A percentile compares a stretch with the other conserved stretches of the same genome.
Conservation (phyloP, 2,329 filamentous ascomycete species). For the Pyricularia sp. region DNA sequence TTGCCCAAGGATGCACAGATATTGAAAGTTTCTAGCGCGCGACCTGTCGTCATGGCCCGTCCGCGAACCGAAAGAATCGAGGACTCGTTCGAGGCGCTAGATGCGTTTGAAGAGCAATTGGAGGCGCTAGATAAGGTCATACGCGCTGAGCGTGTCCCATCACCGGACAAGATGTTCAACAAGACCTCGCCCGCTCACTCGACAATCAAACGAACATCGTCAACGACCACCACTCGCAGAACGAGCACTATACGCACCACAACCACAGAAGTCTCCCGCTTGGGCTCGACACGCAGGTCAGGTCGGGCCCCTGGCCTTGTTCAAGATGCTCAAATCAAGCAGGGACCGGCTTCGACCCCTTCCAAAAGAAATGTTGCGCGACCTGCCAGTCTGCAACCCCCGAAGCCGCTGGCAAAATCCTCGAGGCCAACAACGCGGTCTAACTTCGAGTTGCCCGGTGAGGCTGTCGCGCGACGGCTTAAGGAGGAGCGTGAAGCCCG, state of each 20-base stretch:
- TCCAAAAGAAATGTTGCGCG: slow-evolving; percentile 20
- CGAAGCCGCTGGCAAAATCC: slow-evolving; percentile 39
- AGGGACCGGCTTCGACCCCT: slow-evolving; percentile 5
- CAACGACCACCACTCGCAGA: slow-evolving; percentile 12
- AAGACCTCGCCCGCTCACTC: slow-evolving; percentile 1
- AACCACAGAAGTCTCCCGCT: slow-evolving; percentile 20
- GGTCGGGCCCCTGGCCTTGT: slow-evolving; percentile 23
- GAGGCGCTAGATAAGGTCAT: slow-evolving; percentile 40
- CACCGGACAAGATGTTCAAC: slow-evolving; percentile 19
- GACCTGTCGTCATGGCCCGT: not conserved
- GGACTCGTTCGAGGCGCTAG: slow-evolving; percentile 54
- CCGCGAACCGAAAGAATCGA: slow-evolving; percentile 37
- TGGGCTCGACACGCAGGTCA: slow-evolving; percentile 30
- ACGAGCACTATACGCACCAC: slow-evolving; percentile 30
- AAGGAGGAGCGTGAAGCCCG: slow-evolving; percentile 52
- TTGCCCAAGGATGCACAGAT: slow-evolving; percentile 6
- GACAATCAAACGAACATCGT: slow-evolving; percentile 10
- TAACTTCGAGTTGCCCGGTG: slow-evolving; percentile 54
- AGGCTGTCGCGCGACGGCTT: slow-evolving; percentile 47
- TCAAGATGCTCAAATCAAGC: slow-evolving; percentile 13
- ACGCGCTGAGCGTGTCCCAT: slow-evolving; percentile 21
- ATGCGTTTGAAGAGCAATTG: slow-evolving; percentile 51
- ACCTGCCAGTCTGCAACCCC: slow-evolving; percentile 31
- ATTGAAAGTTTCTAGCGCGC: not conserved
- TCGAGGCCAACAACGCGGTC: slow-evolving; percentile 44